A percentile compares a stretch with the other conserved stretches of the same genome.
Evolutionary conservation across 148 eudicot species (phyloP).

Genomic region (Arbutus unedo): DNA sequence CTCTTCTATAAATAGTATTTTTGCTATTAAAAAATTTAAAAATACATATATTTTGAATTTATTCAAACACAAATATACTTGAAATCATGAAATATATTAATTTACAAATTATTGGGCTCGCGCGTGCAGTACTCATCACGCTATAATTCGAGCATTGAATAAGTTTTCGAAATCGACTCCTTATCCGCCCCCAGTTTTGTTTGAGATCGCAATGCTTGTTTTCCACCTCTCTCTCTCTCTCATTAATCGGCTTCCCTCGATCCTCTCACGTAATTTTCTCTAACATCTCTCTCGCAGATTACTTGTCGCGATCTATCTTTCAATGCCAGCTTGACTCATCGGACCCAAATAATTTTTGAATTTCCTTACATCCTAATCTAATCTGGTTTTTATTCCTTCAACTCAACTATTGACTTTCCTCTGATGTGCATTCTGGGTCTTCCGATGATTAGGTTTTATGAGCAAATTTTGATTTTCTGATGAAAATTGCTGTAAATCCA

Average conservation of each 20-base stretch:
- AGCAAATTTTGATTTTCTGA: not conserved
- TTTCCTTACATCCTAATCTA: not conserved
- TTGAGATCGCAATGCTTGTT: not conserved
- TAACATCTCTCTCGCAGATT: not conserved
- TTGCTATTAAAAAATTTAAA: too few species aligned
- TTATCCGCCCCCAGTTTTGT: slow-evolving; percentile 16
- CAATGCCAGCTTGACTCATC: not conserved
- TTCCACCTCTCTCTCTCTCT: not conserved
- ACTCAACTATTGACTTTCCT: not conserved
- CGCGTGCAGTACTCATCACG: too few species aligned
- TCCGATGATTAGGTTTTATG: not conserved
- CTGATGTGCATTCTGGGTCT: not conserved
- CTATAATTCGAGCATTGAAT: too few species aligned
- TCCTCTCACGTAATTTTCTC: slow-evolving; percentile 3
- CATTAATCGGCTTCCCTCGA: not conserved
- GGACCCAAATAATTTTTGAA: not conserved
- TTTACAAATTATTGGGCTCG: too few species aligned
- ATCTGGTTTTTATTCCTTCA: not conserved
- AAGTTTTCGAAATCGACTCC: not conserved
- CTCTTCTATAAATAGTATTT: too few species aligned
- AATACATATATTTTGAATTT: too few species aligned
- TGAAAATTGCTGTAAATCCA: not conserved
- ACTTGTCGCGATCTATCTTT: not conserved
- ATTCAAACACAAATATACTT: too few species aligned
- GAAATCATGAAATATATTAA: too few species aligned